phyloP scores from a whole-genome alignment of 805 yeast genomes.

The Tetrapisispora nanseiensis region DNA sequence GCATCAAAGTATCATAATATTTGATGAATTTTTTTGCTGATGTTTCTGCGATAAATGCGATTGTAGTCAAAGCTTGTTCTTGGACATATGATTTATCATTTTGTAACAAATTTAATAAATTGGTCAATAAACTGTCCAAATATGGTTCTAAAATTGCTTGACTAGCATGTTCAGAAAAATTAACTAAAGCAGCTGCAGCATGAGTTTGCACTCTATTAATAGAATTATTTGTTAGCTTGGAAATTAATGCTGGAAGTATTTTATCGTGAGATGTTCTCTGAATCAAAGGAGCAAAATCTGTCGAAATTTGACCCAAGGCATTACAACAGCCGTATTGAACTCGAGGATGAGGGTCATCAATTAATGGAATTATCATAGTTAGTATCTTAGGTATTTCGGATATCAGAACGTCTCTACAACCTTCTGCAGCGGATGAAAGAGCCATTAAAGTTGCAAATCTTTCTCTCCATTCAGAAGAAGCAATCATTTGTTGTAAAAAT shows the following conservation, averaged over 20 bases:
- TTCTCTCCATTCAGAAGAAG: slow-evolving; percentile 78
- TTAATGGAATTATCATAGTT: slow-evolving; percentile 76
- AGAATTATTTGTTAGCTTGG: slow-evolving; percentile 60
- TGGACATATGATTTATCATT: slow-evolving; percentile 89
- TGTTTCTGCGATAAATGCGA: slow-evolving; percentile 95
- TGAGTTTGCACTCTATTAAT: slow-evolving; percentile 94
- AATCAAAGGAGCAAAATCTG: slow-evolving; percentile 86
- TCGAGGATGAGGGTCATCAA: slow-evolving; percentile 80
- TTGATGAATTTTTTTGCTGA: slow-evolving; percentile 81
- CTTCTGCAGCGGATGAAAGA: slow-evolving; percentile 92
- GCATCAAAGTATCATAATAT: slow-evolving; percentile 93
- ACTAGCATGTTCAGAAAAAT: slow-evolving; percentile 85
- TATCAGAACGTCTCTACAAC: slow-evolving; percentile 82
- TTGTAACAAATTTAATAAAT: slow-evolving; percentile 65
- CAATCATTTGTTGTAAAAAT: slow-evolving; percentile 74
- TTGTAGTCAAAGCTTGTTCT: slow-evolving; percentile 93
- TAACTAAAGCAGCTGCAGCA: slow-evolving; percentile 96
- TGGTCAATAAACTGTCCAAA: slow-evolving; percentile 67
- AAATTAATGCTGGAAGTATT: slow-evolving; percentile 79
- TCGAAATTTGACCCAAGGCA: slow-evolving; percentile 92
- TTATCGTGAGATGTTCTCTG: slow-evolving; percentile 73
- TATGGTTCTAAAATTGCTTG: slow-evolving; percentile 88
- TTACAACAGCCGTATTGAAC: slow-evolving; percentile 97
- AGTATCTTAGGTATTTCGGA: slow-evolving; percentile 71
- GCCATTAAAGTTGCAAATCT: slow-evolving; percentile 98